These are phyloP conservation scores for Blastobotrys illinoisensis DNA, from an alignment of 1,139 yeast genomes.

Conservation along the genomic window DNA sequence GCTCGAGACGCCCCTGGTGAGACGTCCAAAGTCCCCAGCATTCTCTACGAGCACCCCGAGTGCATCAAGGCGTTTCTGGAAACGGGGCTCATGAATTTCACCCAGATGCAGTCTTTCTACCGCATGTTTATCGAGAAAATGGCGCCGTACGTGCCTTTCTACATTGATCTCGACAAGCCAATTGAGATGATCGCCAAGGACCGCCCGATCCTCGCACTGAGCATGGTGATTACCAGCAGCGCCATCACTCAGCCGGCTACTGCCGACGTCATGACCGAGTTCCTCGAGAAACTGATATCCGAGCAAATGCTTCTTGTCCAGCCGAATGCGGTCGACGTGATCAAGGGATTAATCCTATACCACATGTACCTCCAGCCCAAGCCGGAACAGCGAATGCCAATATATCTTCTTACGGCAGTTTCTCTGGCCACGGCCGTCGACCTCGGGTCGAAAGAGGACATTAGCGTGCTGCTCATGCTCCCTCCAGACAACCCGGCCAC, in stretches of 20 bases:
- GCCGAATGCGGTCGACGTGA: neutral
- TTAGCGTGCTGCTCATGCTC: neutral
- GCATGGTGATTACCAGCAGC: constrained; percentile 5
- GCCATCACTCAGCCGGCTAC: neutral
- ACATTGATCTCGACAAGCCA: constrained; percentile 1
- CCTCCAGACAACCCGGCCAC: neutral
- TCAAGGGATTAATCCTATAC: constrained; percentile 5
- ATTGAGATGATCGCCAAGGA: constrained; percentile 3
- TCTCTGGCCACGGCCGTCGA: constrained; percentile 4
- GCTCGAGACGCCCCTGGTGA: neutral
- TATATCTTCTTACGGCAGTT: neutral
- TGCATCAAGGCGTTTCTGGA: constrained; percentile 4
- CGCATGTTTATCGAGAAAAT: neutral
- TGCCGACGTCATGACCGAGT: neutral
- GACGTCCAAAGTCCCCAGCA: neutral
- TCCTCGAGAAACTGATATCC: constrained; percentile 2
- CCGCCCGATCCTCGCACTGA: constrained; percentile 3
- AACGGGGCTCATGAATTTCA: constrained; percentile 2
- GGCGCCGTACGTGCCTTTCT: constrained; percentile 5
- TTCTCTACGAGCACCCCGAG: neutral
- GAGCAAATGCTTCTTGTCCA: constrained; percentile 4
- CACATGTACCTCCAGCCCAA: constrained; percentile 7
- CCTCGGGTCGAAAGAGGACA: constrained; percentile 1
- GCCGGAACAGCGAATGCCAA: constrained; percentile 3
- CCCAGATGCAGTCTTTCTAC: neutral